Conservation (phyloP, 192 early-diverging fungal species). For the Entophlyctis helioformis region DNA sequence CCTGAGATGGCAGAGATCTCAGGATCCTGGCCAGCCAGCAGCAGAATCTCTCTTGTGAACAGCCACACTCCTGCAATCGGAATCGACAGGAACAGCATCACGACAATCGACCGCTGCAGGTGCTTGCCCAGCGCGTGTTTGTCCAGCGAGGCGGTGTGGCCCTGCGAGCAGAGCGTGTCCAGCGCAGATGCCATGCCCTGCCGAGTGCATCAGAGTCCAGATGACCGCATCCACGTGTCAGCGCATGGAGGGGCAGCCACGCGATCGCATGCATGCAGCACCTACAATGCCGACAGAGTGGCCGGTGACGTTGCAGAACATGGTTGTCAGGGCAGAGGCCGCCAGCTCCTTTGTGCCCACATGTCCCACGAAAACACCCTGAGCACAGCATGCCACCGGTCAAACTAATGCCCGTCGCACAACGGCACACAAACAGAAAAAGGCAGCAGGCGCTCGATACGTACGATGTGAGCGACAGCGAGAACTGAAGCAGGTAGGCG, state of each 20-base stretch:
- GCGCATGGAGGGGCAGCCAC: not conserved
- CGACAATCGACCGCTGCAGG: constrained; percentile 56
- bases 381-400: not conserved
- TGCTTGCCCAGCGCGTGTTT: constrained; percentile 33
- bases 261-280: not conserved
- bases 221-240: not conserved
- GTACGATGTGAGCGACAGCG: constrained; percentile 7
- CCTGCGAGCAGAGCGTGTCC: constrained; percentile 43
- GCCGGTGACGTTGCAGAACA: constrained; percentile 35
- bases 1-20: constrained; percentile 56
- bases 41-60: constrained; percentile 56
- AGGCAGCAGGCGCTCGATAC: too few relatives aligned
- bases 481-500: constrained; percentile 23
- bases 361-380: constrained; percentile 21
- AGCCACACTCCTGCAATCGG: constrained; percentile 62
- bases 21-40: constrained; percentile 63
- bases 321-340: constrained; percentile 13
- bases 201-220: not conserved
- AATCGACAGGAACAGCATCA: constrained; percentile 54
- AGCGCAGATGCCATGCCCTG: constrained; percentile 34
- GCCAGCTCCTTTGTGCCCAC: constrained; percentile 32
- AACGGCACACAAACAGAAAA: constrained; percentile 13
- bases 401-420: not conserved
- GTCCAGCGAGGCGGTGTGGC: constrained; percentile 18
- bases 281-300: constrained; percentile 19